Percentiles rank a stretch among this genome's conserved stretches.
These are phyloP conservation scores for Zelopaecilomyces penicillatus DNA, from an alignment of 2,329 filamentous ascomycete species.

Conservation along the genomic window DNA sequence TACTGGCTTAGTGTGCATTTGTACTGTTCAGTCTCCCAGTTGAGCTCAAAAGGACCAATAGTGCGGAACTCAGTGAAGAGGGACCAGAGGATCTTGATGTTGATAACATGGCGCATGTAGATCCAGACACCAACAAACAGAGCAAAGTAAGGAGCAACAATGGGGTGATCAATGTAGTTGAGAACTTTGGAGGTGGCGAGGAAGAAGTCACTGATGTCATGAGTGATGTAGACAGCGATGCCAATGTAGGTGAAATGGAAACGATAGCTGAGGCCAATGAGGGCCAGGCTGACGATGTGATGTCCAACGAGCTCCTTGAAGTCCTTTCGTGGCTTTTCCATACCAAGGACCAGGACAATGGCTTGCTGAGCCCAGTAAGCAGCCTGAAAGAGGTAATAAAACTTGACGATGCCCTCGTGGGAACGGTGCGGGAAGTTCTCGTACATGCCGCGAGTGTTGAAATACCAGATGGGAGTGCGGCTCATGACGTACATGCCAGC, in stretches of 20 bases:
- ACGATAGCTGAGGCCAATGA: constrained; percentile 82
- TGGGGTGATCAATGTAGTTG: constrained; percentile 75
- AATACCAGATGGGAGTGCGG: constrained; percentile 88
- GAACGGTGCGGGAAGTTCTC: constrained; percentile 76
- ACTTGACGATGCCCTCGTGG: constrained; percentile 77
- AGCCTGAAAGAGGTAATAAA: constrained; percentile 91
- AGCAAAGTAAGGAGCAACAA: constrained; percentile 79
- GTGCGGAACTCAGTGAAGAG: constrained; percentile 68
- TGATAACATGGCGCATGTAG: constrained; percentile 82
- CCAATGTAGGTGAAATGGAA: constrained; percentile 98
- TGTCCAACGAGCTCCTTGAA: constrained; percentile 89
- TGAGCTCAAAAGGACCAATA: constrained; percentile 64
- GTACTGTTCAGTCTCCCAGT: constrained; percentile 71
- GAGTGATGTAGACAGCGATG: constrained; percentile 85
- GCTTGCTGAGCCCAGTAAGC: constrained; percentile 95
- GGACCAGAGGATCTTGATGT: constrained; percentile 67
- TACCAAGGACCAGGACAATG: constrained; percentile 73
- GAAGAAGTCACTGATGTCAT: constrained; percentile 94
- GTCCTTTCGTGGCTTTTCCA: constrained; percentile 92
- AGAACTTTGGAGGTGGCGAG: constrained; percentile 85
- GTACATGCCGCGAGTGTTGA: constrained; percentile 87
- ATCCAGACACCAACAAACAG: constrained; percentile 78
- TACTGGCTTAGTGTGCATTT: constrained; percentile 63
- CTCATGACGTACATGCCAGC: constrained; percentile 87
- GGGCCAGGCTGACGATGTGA: constrained; percentile 76